Percentiles rank a stretch among this genome's conserved stretches.
phyloP scores from a whole-genome alignment of 208 protist genomes.

The Tritrichomonas musculus region DNA sequence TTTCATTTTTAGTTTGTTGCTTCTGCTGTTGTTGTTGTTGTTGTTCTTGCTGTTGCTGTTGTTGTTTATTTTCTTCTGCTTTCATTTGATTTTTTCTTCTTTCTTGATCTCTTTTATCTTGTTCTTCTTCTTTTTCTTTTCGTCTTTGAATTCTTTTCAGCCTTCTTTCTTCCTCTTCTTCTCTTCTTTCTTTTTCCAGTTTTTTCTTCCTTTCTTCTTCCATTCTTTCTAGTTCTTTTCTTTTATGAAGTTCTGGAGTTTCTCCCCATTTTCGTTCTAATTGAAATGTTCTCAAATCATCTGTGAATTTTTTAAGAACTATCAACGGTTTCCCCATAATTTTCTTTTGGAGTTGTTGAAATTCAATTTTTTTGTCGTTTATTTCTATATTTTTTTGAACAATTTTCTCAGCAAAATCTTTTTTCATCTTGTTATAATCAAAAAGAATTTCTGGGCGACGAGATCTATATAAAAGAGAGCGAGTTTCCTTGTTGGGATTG shows the following conservation, averaged over 20 bases:
- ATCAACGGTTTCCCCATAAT: neutral
- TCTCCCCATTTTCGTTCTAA: neutral
- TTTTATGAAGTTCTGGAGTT: neutral
- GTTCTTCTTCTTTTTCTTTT: too few species aligned
- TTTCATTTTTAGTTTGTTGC: too few species aligned
- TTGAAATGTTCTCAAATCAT: neutral
- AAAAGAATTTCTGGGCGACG: neutral
- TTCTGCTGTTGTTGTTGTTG: too few species aligned
- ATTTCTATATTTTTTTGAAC: too few species aligned
- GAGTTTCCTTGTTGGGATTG: neutral
- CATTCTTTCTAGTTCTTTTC: neutral
- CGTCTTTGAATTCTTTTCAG: too few species aligned
- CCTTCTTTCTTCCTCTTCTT: too few species aligned
- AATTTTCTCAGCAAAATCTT: neutral
- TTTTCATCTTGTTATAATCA: neutral
- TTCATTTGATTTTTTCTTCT: too few species aligned
- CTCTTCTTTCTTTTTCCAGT: too few species aligned
- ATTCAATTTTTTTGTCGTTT: neutral
- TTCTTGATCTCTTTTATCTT: too few species aligned
- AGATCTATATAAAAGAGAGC: neutral
- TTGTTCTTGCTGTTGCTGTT: too few species aligned
- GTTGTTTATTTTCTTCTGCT: too few species aligned
- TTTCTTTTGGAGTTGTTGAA: neutral
- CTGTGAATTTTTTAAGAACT: neutral
- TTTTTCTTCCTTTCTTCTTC: too few species aligned